Conservation (phyloP, 2,329 filamentous ascomycete genomes). For the Epichloe aotearoae region DNA sequence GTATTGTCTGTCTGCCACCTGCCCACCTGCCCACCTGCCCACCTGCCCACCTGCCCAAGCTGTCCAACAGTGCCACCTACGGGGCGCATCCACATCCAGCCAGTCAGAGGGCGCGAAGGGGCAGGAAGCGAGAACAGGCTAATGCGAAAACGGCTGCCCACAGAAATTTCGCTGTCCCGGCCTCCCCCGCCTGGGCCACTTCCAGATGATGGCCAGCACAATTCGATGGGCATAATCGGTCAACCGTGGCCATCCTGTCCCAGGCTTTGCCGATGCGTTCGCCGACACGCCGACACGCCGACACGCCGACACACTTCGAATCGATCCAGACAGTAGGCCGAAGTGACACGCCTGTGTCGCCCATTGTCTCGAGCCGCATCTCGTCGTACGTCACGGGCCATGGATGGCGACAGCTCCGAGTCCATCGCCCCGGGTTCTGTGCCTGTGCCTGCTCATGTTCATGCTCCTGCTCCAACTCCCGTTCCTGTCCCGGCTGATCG, state of each 20-base stretch:
- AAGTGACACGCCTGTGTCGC: slow-evolving; percentile 6
- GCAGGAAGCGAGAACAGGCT: not conserved
- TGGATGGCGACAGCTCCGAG: slow-evolving; percentile 4
- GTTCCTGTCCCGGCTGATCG: not conserved
- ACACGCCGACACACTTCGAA: slow-evolving; percentile 7
- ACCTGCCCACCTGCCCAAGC: not conserved
- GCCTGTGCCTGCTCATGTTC: not conserved
- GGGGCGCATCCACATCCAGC: not conserved
- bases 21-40: too few relatives aligned
- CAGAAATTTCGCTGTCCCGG: not conserved
- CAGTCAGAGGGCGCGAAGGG: not conserved
- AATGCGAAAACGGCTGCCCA: not conserved
- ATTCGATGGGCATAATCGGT: slow-evolving; percentile 4
- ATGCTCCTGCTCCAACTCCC: not conserved
- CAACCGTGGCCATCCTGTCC: slow-evolving; percentile 1
- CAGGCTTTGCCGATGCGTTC: slow-evolving; percentile 6
- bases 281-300: slow-evolving; percentile 8
- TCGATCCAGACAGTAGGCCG: slow-evolving; percentile 6
- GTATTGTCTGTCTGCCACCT: not conserved
- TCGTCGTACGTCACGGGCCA: slow-evolving; percentile 4
- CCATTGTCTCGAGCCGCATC: slow-evolving; percentile 4
- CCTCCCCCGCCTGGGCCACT: not conserved
- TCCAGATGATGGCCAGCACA: not conserved
- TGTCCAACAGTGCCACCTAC: not conserved
- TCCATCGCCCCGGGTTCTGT: slow-evolving; percentile 1